Evolutionary conservation across 2,329 filamentous ascomycete species (phyloP), one percentile per base, ranked within the genome.

Genomic region (Colletotrichum australisinense): DNA sequence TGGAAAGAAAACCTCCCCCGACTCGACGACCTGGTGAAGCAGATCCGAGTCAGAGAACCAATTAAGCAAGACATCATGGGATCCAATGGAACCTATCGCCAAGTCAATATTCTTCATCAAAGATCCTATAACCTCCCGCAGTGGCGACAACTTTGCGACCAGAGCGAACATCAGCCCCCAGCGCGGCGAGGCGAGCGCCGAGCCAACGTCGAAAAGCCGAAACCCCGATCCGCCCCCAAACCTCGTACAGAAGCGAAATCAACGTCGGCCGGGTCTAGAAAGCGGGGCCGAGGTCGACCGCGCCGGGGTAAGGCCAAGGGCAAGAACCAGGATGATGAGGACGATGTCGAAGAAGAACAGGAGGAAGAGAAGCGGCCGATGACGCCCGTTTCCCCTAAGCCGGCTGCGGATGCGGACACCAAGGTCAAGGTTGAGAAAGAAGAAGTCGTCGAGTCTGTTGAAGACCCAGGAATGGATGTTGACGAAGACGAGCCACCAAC

Each of bases 61-160:
- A 98, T 99, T 81, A 98, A 95, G 80, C 97, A 99, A 83, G 97
- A 99, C 79, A 99, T 99, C 78, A 96, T 97, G 88, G 97, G 97
- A 55, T 95, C 94, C 64, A 95, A 96, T 80, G 97, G 97, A 69
- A 97, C 94, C 69, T 99, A 98, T 81, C 96, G 96, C 46, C 97
- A 99, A 82, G 94, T 97, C 79, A 99, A 99, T 80, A 95, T 99
- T 73, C 92, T 98, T 79, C 97, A 98, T 84, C 95, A 97, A 81
- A 91, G 97, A 81, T 95, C 95, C 16, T 99, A 99, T 86, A 99
- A 98, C 78, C 87, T 99, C 5, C 96, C 96, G 0, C 95, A 99
- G 83, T 99, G 97, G 97, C 94, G 95, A 77, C 90, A 94, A 68
- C 88, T 98, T 52, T 98, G 95, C 81, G 94, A 98, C 75, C 95